Conservation (phyloP, 192 early-diverging fungal genomes). For the Lobosporangium transversale region DNA sequence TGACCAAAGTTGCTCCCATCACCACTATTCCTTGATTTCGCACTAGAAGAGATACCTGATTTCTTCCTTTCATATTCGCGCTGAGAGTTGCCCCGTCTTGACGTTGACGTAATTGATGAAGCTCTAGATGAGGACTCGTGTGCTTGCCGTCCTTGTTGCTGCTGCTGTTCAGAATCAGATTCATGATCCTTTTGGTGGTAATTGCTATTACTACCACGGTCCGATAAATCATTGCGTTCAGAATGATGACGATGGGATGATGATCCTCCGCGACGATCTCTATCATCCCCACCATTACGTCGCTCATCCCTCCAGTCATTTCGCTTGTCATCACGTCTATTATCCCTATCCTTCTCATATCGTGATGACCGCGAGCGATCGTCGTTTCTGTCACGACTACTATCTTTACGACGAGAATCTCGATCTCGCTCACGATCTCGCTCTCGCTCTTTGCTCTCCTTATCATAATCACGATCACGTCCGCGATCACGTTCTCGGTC, state of each 20-base stretch:
- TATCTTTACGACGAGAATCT: neutral
- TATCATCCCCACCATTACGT: conserved; percentile 10
- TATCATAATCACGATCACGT: conserved; percentile 7
- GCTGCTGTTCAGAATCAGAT: neutral
- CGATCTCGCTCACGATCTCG: no score
- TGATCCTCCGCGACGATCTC: neutral
- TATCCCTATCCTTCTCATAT: no score
- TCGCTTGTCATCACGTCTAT: conserved; percentile 8
- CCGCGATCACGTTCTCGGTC: conserved; percentile 11
- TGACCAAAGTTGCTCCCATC: conserved; percentile 1
- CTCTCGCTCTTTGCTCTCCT: no score
- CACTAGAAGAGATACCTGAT: conserved; percentile 7
- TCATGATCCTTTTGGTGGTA: neutral
- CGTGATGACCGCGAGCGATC: no score
- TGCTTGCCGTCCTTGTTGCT: neutral
- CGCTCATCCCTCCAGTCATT: conserved; percentile 16
- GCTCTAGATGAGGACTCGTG: conserved; percentile 11
- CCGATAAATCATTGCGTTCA: conserved; percentile 12
- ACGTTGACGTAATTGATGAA: conserved; percentile 1
- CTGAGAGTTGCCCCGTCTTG: conserved; percentile 16
- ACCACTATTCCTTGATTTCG: neutral
- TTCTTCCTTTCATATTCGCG: conserved; percentile 28
- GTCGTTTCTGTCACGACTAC: no score
- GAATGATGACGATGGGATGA: conserved; percentile 11
- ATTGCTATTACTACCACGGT: neutral